phyloP scores from a whole-genome alignment of 495 filamentous ascomycete genomes.

The Tuber borchii region DNA sequence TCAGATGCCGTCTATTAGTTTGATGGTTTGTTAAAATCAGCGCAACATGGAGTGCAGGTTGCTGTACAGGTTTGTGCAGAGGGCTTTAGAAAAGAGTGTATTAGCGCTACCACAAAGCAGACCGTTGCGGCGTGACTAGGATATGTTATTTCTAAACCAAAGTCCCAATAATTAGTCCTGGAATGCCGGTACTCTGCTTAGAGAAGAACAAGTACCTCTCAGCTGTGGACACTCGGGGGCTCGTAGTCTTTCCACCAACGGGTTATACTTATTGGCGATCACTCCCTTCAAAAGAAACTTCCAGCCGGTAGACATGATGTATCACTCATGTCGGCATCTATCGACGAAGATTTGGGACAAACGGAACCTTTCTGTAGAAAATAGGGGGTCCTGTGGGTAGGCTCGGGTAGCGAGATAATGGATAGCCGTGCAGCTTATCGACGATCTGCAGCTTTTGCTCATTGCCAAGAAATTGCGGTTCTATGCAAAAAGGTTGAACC shows the following conservation, averaged over 20 bases:
- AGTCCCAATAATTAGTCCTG: constrained; percentile 19
- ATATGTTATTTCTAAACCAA: constrained; percentile 63
- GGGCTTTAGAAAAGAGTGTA: constrained; percentile 65
- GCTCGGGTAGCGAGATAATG: no score
- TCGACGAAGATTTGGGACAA: no score
- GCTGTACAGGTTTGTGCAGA: constrained; percentile 73
- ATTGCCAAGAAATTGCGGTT: no score
- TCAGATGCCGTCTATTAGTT: constrained; percentile 39
- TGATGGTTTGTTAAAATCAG: constrained; percentile 63
- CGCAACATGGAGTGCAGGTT: constrained; percentile 85
- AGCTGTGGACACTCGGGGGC: constrained; percentile 74
- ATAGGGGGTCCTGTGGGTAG: no score
- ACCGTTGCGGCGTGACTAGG: constrained; percentile 92
- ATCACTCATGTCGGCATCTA: no score
- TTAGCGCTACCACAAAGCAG: constrained; percentile 68
- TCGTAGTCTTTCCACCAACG: constrained; percentile 60
- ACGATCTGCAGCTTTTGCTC: no score
- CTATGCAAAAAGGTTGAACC: no score
- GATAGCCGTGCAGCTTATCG: no score
- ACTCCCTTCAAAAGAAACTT: constrained; percentile 14
- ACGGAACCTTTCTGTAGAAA: no score
- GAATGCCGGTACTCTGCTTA: neutral
- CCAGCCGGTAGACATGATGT: neutral
- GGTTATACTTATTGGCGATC: constrained; percentile 51
- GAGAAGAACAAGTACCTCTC: constrained; percentile 49